These are phyloP conservation scores for Ballota nigra DNA, from an alignment of 257 asterid genomes.

Conservation along the genomic window DNA sequence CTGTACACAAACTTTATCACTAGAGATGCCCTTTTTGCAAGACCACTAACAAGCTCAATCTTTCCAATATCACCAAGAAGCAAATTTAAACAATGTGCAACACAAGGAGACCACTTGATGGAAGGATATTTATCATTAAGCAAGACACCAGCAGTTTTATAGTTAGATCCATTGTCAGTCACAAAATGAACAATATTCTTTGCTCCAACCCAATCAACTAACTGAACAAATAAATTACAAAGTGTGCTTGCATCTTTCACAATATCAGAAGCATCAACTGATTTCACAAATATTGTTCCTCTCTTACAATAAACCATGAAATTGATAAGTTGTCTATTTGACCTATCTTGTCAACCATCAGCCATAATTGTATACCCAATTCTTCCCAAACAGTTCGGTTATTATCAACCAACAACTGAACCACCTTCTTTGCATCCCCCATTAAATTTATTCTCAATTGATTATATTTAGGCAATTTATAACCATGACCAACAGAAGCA, in stretches of 20 bases:
- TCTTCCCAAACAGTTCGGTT: neutral
- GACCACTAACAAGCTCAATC: no score
- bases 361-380: neutral
- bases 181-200: neutral
- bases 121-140: no score
- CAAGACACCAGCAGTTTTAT: no score
- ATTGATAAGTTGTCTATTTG: neutral
- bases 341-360: neutral
- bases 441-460: neutral
- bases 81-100: no score
- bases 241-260: neutral
- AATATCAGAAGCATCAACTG: neutral
- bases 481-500: neutral
- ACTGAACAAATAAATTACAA: neutral
- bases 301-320: no score
- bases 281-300: neutral
- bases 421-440: no score
- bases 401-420: no score
- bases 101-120: no score
- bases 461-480: neutral
- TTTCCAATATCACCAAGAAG: no score
- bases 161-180: neutral
- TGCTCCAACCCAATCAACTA: neutral
- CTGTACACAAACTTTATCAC: no score
- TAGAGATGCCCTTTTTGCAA: no score